Conservation (phyloP, 164 flowering plant species). For the Chimonanthus salicifolius region DNA sequence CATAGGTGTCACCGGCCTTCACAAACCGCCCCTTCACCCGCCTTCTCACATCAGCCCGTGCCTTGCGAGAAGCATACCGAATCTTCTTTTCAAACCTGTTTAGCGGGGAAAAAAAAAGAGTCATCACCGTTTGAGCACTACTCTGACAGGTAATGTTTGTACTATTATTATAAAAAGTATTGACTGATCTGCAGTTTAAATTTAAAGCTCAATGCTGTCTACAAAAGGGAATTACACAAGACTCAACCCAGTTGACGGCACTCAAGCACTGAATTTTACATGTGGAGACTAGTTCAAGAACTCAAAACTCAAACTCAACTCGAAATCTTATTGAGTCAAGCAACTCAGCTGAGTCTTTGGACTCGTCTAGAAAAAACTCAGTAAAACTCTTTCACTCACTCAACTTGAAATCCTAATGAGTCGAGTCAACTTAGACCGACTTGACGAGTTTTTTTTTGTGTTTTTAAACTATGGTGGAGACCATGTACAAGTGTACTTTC, state of each 20-base stretch:
- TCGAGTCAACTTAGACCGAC: too few species aligned
- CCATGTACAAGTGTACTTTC: too few species aligned
- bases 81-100: constrained; percentile 57
- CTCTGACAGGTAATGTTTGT: background rate
- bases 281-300: background rate
- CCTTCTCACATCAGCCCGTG: constrained; percentile 51
- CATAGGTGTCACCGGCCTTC: constrained; percentile 55
- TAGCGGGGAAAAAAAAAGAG: background rate
- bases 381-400: too few species aligned
- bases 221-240: background rate
- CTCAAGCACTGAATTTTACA: background rate
- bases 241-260: background rate
- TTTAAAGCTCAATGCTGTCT: background rate
- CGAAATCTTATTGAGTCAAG: too few species aligned
- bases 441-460: too few species aligned
- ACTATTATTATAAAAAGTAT: background rate
- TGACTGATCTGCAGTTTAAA: background rate
- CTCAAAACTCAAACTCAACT: too few species aligned
- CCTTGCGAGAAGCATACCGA: constrained; percentile 56
- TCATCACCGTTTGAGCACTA: background rate
- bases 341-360: too few species aligned
- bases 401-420: too few species aligned
- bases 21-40: constrained; percentile 62
- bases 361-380: too few species aligned
- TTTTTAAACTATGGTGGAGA: too few species aligned